Evolutionary conservation across 257 asterid species (phyloP).

Genomic region (Nicotiana obtusifolia): DNA sequence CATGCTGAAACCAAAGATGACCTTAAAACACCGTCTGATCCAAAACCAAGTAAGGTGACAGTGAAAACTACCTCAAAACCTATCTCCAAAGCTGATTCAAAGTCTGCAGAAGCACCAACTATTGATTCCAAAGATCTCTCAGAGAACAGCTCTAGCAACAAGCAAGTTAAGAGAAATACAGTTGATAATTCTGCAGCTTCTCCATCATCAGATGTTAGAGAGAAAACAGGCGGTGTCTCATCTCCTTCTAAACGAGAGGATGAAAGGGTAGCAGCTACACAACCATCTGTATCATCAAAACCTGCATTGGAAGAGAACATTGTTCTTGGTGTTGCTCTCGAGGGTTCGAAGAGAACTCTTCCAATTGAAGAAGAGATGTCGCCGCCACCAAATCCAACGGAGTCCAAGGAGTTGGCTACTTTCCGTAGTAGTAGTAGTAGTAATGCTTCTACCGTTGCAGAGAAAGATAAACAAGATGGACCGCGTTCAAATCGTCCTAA

Average conservation of each 20-base stretch:
- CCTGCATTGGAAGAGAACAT: slow-evolving; percentile 80
- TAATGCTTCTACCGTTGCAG: slow-evolving; percentile 31
- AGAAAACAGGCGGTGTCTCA: slow-evolving; percentile 27
- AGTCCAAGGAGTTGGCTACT: slow-evolving; percentile 51
- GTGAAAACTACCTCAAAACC: slow-evolving; percentile 29
- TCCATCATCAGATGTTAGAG: slow-evolving; percentile 25
- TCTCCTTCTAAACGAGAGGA: slow-evolving; percentile 43
- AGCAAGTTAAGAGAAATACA: slow-evolving; percentile 30
- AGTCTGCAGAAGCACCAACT: slow-evolving; percentile 31
- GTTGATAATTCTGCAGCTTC: slow-evolving; percentile 21
- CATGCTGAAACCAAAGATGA: slow-evolving; percentile 37
- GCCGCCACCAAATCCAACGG: slow-evolving; percentile 30
- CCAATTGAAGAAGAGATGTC: slow-evolving; percentile 71
- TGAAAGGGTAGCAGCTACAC: slow-evolving; percentile 27
- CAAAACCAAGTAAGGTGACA: slow-evolving; percentile 29
- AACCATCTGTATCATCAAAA: slow-evolving; percentile 34
- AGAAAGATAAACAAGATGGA: slow-evolving; percentile 45
- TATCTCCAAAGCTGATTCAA: slow-evolving; percentile 28
- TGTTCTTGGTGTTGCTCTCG: slow-evolving; percentile 94
- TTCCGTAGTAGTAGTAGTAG: slow-evolving; percentile 29
- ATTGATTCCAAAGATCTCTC: slow-evolving; percentile 25
- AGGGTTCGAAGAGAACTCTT: slow-evolving; percentile 91
- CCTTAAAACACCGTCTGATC: slow-evolving; percentile 30
- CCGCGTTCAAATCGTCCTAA: slow-evolving; percentile 26
- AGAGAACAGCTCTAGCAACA: slow-evolving; percentile 22